These are phyloP conservation scores for Aspergillus pseudonomiae DNA, from an alignment of 2,329 filamentous ascomycete genomes.

Conservation along the genomic window DNA sequence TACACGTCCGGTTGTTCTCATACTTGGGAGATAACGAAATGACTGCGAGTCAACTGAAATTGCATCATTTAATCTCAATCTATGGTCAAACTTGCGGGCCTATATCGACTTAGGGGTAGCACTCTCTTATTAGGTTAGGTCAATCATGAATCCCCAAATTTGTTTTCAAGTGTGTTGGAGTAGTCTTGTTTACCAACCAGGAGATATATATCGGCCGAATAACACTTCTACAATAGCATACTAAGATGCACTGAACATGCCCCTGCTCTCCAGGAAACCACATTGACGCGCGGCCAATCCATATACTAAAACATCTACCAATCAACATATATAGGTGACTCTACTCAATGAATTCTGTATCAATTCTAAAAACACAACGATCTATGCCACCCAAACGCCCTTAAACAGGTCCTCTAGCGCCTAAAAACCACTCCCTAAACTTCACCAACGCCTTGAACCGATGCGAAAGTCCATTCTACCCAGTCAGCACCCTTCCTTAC, in stretches of 20 bases:
- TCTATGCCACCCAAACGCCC: neutral
- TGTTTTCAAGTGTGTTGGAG: neutral
- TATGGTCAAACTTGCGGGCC: neutral
- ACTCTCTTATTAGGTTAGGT: neutral
- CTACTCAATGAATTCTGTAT: neutral
- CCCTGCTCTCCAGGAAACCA: neutral
- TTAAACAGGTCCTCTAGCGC: neutral
- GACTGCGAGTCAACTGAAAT: neutral
- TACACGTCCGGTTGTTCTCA: neutral
- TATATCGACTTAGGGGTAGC: neutral
- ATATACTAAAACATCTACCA: neutral
- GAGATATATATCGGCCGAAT: neutral
- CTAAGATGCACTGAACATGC: too few species aligned
- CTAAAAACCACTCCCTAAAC: neutral
- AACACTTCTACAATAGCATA: neutral
- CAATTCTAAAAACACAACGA: neutral
- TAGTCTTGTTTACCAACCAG: neutral
- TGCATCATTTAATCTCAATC: neutral
- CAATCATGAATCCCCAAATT: neutral
- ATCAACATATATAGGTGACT: neutral
- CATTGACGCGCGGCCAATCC: neutral
- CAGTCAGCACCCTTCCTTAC: neutral
- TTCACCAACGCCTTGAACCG: neutral
- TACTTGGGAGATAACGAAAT: neutral
- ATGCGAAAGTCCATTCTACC: constrained; percentile 3